phyloP scores from a whole-genome alignment of 495 filamentous ascomycete genomes.

The Astrothelium macrocarpum region DNA sequence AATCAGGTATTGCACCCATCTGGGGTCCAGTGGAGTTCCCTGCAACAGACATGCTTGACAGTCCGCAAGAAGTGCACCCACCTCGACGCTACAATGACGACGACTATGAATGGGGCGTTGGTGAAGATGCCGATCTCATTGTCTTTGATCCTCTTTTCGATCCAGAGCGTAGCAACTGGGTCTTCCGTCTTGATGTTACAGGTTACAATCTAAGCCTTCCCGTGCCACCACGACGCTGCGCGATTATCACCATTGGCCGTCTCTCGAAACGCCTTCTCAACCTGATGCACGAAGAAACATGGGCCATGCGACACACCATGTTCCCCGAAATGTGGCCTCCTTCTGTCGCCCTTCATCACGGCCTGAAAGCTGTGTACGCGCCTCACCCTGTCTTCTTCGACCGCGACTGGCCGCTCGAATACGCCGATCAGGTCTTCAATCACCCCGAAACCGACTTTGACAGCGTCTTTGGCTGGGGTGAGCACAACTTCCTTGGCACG shows the following conservation, averaged over 20 bases:
- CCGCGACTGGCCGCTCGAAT: constrained; percentile 39
- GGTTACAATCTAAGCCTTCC: constrained; percentile 32
- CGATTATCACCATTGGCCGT: constrained; percentile 36
- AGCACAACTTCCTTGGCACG: constrained; percentile 41
- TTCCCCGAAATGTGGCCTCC: constrained; percentile 38
- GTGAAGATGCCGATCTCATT: constrained; percentile 49
- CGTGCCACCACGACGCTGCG: constrained; percentile 31
- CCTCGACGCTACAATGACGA: constrained; percentile 37
- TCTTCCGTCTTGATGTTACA: constrained; percentile 35
- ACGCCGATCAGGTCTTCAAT: constrained; percentile 32
- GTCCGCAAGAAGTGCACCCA: constrained; percentile 37
- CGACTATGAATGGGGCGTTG: constrained; percentile 49
- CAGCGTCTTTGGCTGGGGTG: constrained; percentile 40
- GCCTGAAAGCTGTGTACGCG: constrained; percentile 36
- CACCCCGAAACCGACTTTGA: constrained; percentile 33
- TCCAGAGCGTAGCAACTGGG: constrained; percentile 33
- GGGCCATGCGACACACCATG: constrained; percentile 30
- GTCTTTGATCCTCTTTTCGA: constrained; percentile 43
- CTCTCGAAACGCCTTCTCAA: constrained; percentile 31
- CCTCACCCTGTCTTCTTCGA: constrained; percentile 43
- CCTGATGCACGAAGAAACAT: constrained; percentile 33
- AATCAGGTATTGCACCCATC: constrained; percentile 35
- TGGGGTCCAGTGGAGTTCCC: constrained; percentile 34
- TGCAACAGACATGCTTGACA: constrained; percentile 26
- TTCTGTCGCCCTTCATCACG: constrained; percentile 32